A percentile compares a stretch with the other conserved stretches of the same genome.
phyloP scores from a whole-genome alignment of 2,329 filamentous ascomycete genomes.

The Aspergillus sp. region DNA sequence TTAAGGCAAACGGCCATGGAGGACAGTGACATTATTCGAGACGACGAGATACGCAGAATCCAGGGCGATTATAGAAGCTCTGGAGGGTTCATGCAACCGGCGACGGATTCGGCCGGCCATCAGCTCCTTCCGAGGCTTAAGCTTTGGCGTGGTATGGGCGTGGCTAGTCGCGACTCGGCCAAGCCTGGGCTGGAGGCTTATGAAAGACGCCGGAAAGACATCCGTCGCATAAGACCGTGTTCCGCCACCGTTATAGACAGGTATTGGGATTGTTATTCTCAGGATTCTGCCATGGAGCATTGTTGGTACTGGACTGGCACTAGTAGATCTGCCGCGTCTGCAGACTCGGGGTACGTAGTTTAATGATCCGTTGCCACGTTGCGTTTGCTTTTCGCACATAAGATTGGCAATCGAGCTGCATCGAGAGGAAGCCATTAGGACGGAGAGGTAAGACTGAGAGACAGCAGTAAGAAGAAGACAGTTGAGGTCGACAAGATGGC shows the following conservation, averaged over 20 bases:
- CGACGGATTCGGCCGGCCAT: background rate
- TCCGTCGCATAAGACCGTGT: background rate
- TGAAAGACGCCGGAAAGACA: background rate
- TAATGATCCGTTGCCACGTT: background rate
- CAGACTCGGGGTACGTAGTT: background rate
- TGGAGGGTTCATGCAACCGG: too few species aligned
- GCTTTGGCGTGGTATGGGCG: conserved; percentile 1
- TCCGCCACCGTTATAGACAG: background rate
- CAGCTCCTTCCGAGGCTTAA: conserved; percentile 1
- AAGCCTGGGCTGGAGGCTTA: background rate
- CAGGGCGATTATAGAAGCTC: background rate
- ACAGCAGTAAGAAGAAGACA: background rate
- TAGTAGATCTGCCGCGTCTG: background rate
- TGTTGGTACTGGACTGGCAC: background rate
- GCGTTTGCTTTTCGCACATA: background rate
- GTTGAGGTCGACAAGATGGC: background rate
- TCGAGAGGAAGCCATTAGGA: too few species aligned
- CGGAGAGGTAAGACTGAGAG: background rate
- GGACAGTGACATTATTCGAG: background rate
- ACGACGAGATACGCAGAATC: background rate
- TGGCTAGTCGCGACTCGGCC: background rate
- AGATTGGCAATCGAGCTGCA: background rate
- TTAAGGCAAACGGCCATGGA: background rate
- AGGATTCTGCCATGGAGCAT: background rate
- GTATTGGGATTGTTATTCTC: background rate